phyloP scores from a whole-genome alignment of 192 early-diverging fungal species.

The Piromyces sp. region DNA sequence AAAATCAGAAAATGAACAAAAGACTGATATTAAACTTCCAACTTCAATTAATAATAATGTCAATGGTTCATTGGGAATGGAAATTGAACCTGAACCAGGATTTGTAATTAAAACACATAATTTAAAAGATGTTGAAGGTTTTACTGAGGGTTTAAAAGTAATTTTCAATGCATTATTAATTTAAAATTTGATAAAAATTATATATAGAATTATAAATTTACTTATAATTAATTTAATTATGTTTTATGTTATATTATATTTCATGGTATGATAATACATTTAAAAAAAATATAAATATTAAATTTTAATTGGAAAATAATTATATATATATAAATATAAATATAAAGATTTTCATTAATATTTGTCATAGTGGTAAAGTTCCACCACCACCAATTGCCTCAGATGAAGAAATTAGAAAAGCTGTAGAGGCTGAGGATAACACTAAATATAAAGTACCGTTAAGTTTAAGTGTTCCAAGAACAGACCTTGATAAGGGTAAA shows the following conservation, averaged over 20 bases:
- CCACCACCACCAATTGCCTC: slow-evolving; percentile 33
- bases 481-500: slow-evolving; percentile 34
- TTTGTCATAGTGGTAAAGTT: slow-evolving; percentile 35
- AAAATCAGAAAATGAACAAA: background rate
- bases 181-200: too few relatives aligned
- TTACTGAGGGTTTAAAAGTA: slow-evolving; percentile 17
- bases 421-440: slow-evolving; percentile 37
- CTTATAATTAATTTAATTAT: slow-evolving; percentile 4
- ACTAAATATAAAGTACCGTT: slow-evolving; percentile 45
- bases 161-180: slow-evolving; percentile 1
- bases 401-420: slow-evolving; percentile 44
- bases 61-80: slow-evolving; percentile 1
- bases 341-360: slow-evolving; percentile 45
- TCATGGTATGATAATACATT: too few relatives aligned
- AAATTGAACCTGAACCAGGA: slow-evolving; percentile 26
- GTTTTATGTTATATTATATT: background rate
- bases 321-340: too few relatives aligned
- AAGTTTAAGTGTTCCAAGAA: slow-evolving; percentile 24
- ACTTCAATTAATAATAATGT: background rate
- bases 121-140: slow-evolving; percentile 6
- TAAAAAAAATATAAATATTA: too few relatives aligned
- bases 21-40: background rate
- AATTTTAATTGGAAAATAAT: too few relatives aligned
- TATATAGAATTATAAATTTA: too few relatives aligned
- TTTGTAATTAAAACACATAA: slow-evolving; percentile 33